Evolutionary conservation across 2,329 filamentous ascomycete genomes (phyloP), one percentile per base, ranked within the genome.

Genomic region (Cadophora luteo-olivacea): DNA sequence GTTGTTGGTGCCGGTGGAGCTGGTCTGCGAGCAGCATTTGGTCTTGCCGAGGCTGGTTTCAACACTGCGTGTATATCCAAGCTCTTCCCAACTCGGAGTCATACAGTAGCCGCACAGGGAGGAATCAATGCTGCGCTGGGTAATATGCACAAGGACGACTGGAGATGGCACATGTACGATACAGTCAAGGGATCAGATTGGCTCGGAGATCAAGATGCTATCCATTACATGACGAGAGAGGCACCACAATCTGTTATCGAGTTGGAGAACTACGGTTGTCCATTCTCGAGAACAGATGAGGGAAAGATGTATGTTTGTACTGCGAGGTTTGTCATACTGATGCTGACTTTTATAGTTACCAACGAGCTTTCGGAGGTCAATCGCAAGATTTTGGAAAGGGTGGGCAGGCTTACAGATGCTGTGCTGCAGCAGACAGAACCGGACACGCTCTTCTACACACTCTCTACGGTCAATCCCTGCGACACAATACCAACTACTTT

Each of bases 81-180:
- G 85, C 89, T 95, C 32, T 74, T 74, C 66, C 92, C 92, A 61
- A 96, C 92, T 64, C 86, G 92, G 85, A 91, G 87, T 80, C 92
- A 96, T 82, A 96, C 92, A 9, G 92, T 96, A 76, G 92, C 92
- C 68, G 89, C 89, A 51, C 89, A 91, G 81, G 92, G 92, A 79
- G 92, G 92, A 78, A 95, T 96, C 85, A 96, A 96, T 81, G 92
- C 92, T 67, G 92, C 92, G 63, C 86, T 96, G 67, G 92, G 92
- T 79, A 97, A 97, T 85, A 97, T 97, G 94, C 94, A 97, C 86
- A 89, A 95, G 85, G 94, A 97, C 78, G 94, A 97, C 84, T 97
- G 94, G 94, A 90, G 94, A 86, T 97, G 94, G 94, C 94, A 97
- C 84, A 97, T 97, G 94, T 97, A 97, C 86, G 94, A 97, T 82